Conservation (phyloP, 495 filamentous ascomycete species). For the Baudoinia panamericana region DNA sequence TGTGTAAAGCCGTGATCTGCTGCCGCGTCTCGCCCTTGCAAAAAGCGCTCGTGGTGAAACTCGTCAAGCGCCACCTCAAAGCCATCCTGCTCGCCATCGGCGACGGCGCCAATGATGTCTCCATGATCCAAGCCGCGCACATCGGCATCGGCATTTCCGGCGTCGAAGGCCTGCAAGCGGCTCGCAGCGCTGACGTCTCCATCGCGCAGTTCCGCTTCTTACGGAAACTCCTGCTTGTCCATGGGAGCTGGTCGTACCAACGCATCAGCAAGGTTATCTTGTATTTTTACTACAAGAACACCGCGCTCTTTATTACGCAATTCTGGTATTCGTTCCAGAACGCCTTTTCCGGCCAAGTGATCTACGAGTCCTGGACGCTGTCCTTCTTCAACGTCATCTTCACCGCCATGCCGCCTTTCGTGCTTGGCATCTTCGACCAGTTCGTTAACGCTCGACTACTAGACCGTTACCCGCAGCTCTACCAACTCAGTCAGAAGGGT, state of each 20-base stretch:
- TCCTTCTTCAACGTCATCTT: slow-evolving; percentile 99
- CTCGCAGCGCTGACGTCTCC: slow-evolving; percentile 86
- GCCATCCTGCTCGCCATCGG: slow-evolving; percentile 90
- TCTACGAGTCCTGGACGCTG: slow-evolving; percentile 98
- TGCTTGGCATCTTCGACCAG: slow-evolving; percentile 94
- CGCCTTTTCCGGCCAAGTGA: slow-evolving; percentile 91
- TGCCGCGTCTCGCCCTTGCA: slow-evolving; percentile 98
- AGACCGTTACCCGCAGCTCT: slow-evolving; percentile 93
- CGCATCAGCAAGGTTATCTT: slow-evolving; percentile 91
- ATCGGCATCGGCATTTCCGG: slow-evolving; percentile 97
- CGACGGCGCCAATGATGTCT: slow-evolving; percentile 96
- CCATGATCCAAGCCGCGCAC: slow-evolving; percentile 98
- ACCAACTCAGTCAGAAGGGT: slow-evolving; percentile 83
- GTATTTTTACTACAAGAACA: slow-evolving; percentile 99
- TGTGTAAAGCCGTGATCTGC: slow-evolving; percentile 97
- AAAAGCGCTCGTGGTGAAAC: slow-evolving; percentile 95
- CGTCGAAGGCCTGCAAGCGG: slow-evolving; percentile 96
- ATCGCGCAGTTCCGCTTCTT: slow-evolving; percentile 96
- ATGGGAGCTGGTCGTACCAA: slow-evolving; percentile 96
- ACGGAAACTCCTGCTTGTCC: slow-evolving; percentile 86
- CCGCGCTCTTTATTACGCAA: slow-evolving; percentile 95
- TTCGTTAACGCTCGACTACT: slow-evolving; percentile 93
- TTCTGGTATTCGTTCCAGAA: slow-evolving; percentile 99
- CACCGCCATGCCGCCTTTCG: slow-evolving; percentile 85
- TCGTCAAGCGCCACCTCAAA: slow-evolving; percentile 91